Evolutionary conservation across 2,329 filamentous ascomycete genomes (phyloP).

Genomic region (Tothia fuscella): DNA sequence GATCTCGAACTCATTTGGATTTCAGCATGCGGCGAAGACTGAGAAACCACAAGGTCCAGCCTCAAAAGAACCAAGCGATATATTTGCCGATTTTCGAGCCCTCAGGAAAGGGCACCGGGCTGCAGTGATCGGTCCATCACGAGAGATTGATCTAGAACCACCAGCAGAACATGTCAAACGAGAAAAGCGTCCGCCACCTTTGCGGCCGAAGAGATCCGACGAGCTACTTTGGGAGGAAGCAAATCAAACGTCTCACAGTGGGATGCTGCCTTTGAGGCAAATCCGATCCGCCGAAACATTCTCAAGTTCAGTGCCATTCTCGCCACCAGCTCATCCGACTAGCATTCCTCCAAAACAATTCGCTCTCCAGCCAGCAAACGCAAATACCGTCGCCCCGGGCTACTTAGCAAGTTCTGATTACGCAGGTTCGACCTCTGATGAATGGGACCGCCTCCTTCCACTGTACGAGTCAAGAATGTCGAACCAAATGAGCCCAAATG

Average conservation of each 20-base stretch:
- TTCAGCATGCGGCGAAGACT: slow-evolving; percentile 10
- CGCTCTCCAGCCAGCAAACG: not conserved
- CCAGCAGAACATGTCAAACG: not conserved
- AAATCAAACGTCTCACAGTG: too few species aligned
- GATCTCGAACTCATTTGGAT: slow-evolving; percentile 8
- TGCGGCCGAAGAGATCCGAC: slow-evolving; percentile 9
- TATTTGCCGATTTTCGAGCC: slow-evolving; percentile 7
- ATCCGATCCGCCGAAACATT: slow-evolving; percentile 5
- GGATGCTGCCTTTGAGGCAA: slow-evolving; percentile 1
- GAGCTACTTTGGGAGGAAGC: not conserved
- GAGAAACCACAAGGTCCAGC: not conserved
- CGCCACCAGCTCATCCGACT: not conserved
- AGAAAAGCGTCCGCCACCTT: slow-evolving; percentile 3
- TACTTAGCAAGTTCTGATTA: not conserved
- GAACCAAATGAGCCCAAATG: not conserved
- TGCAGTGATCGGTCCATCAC: slow-evolving; percentile 2
- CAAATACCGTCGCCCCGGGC: not conserved
- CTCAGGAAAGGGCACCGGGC: slow-evolving; percentile 3
- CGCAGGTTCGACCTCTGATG: slow-evolving; percentile 4
- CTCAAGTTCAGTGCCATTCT: not conserved
- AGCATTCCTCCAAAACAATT: not conserved
- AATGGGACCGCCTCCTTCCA: slow-evolving; percentile 7
- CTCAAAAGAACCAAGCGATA: not conserved
- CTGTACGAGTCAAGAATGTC: slow-evolving; percentile 2
- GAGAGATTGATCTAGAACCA: not conserved